A percentile compares a stretch with the other conserved stretches of the same genome.
These are phyloP conservation scores for Amanita thiersii DNA, from an alignment of 768 basidiomycete genomes.

Conservation along the genomic window DNA sequence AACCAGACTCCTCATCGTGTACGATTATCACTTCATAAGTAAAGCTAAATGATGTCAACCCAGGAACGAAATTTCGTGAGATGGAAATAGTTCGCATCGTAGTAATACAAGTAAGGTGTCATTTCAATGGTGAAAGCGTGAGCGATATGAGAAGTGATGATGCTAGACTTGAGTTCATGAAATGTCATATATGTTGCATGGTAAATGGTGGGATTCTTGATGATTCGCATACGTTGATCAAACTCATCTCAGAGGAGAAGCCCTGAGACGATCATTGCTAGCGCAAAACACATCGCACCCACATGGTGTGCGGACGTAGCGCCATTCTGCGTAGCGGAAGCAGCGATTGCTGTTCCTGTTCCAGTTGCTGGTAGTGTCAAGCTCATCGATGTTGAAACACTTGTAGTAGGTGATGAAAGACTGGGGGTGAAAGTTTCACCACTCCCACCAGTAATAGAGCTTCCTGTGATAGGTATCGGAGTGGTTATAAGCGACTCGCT, in stretches of 20 bases:
- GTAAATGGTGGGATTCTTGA: no score
- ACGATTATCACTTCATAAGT: no score
- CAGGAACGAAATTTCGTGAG: slow-evolving; percentile 1
- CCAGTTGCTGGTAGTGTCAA: neutral
- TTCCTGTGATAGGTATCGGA: slow-evolving; percentile 24
- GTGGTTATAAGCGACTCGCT: slow-evolving; percentile 16
- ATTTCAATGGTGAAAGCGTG: neutral
- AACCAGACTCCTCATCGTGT: no score
- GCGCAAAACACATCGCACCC: slow-evolving; percentile 3
- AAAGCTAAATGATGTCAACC: no score
- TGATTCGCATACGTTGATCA: no score
- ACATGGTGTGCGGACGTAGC: slow-evolving; percentile 1
- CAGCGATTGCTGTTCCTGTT: neutral
- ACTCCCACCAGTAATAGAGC: slow-evolving; percentile 20
- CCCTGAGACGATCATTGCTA: slow-evolving; percentile 2
- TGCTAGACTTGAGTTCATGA: neutral
- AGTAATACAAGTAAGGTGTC: neutral
- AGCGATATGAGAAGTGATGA: neutral
- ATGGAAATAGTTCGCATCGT: neutral
- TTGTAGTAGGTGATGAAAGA: slow-evolving; percentile 7
- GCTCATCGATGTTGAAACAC: neutral
- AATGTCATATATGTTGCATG: no score
- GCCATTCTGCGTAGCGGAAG: neutral
- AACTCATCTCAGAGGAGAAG: slow-evolving; percentile 7
- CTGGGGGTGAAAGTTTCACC: slow-evolving; percentile 1